Evolutionary conservation across 257 asterid genomes (phyloP), one percentile per base, ranked within the genome.

Genomic region (Avicennia marina): DNA sequence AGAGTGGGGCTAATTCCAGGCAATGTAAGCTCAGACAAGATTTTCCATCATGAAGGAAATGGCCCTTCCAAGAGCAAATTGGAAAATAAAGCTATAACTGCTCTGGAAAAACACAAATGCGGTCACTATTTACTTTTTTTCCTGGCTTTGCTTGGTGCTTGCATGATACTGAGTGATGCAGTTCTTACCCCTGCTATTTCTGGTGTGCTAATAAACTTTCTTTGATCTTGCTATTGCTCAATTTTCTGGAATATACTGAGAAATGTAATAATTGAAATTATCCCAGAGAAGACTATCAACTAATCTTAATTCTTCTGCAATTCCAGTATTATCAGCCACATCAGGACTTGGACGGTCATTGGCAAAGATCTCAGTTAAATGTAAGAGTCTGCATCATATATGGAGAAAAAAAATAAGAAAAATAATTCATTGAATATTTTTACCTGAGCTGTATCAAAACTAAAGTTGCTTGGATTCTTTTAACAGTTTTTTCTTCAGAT

Each of bases 101-200:
- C 77, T 25, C 65, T 85, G 8, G 94, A 86, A 72, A 78, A 75
- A 65, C 82, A 85, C 63, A 88, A 80, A 73, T 67, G 79, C 78
- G 66, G 77, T 58, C 96, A 85, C 51, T 83, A 88, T 64, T 52
- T 88, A 47, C 77, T 88, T 52, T 49, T 88, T 50, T 66, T 88
- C 63, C 64, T 85, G 65, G 98, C 96, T 70, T 73, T 91, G 69
- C 65, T 85, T 58, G 98, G 98, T 51, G 85, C 96, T 55, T 91
- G 98, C 78, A 79, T 85, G 94, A 88, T 88, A 62, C 64, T 91
- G 24, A 68, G 89, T 20, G 98, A 91, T 66, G 94, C 93, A 56
- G 75, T 85, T 64, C 87, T 91, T 48, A 88, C 96, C 24, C 98
- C 98, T n/a, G 83, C 96, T 24, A 73, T 91, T 68, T 91, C 95